Evolutionary conservation across 441 rosid genomes (phyloP).

Genomic region (Eutrema salsugineum): DNA sequence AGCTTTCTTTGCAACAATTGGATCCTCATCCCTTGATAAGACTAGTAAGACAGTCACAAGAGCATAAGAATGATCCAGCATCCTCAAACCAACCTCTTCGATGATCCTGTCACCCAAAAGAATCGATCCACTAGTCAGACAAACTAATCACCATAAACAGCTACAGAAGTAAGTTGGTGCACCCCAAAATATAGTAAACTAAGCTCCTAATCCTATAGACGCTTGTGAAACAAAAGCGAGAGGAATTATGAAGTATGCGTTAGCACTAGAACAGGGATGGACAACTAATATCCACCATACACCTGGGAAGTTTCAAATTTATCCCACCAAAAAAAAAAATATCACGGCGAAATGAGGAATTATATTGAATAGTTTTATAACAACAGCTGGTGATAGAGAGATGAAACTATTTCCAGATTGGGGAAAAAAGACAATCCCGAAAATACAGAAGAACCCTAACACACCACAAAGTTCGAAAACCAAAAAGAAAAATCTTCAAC

Average conservation of each 20-base stretch:
- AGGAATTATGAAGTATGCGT: not conserved
- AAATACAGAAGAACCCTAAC: slow-evolving; percentile 22
- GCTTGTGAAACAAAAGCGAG: not conserved
- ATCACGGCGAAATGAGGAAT: not conserved
- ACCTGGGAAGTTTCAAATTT: not conserved
- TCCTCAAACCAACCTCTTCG: slow-evolving; percentile 74
- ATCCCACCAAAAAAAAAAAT: not conserved
- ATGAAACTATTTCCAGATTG: not conserved
- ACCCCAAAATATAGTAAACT: not conserved
- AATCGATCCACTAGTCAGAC: slow-evolving; percentile 9
- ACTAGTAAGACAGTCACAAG: slow-evolving; percentile 63
- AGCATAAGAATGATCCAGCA: slow-evolving; percentile 56
- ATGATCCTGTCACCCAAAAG: slow-evolving; percentile 58
- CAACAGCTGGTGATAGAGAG: not conserved
- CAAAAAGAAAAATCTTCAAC: not conserved
- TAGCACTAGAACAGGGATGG: not conserved
- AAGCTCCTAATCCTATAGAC: not conserved
- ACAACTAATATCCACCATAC: not conserved
- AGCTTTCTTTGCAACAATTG: slow-evolving; percentile 62
- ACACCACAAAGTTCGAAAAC: not conserved
- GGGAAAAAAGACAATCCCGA: not conserved
- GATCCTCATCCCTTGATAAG: slow-evolving; percentile 62
- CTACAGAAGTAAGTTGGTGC: not conserved
- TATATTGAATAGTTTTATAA: not conserved
- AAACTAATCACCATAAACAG: not conserved